Evolutionary conservation across 225 moss, liverwort and hornwort species (phyloP).

Genomic region (Neckera pumila): DNA sequence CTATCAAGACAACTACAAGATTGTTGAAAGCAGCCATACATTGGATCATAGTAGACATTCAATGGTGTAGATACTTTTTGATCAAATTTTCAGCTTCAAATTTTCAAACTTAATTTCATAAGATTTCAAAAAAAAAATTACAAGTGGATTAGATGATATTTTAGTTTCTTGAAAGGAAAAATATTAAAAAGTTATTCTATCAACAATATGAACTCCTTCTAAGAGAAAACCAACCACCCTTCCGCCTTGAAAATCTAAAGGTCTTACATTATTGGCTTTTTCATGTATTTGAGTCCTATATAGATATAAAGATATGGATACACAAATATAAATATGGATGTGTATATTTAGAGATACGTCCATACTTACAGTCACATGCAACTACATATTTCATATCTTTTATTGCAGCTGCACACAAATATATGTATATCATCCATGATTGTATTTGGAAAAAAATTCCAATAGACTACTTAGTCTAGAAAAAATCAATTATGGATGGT

Average conservation of each 20-base stretch:
- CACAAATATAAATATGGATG: rapidly evolving
- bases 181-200: too few relatives aligned
- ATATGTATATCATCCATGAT: not conserved
- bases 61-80: too few relatives aligned
- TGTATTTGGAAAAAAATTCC: not conserved
- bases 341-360: rapidly evolving
- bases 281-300: not conserved
- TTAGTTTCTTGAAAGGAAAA: too few relatives aligned
- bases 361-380: rapidly evolving
- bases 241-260: not conserved
- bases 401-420: rapidly evolving
- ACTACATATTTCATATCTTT: rapidly evolving
- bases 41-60: too few relatives aligned
- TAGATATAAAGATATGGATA: not conserved
- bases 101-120: too few relatives aligned
- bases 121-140: too few relatives aligned
- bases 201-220: not conserved
- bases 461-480: rapidly evolving
- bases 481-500: not conserved
- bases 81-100: too few relatives aligned
- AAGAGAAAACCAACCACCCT: rapidly evolving
- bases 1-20: too few relatives aligned
- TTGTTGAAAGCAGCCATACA: too few relatives aligned
- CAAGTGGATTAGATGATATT: too few relatives aligned
- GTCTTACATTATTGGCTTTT: not conserved